A percentile compares a stretch with the other conserved stretches of the same genome.
phyloP scores from a whole-genome alignment of 805 yeast genomes.

The Sugiyamaella valdiviana region DNA sequence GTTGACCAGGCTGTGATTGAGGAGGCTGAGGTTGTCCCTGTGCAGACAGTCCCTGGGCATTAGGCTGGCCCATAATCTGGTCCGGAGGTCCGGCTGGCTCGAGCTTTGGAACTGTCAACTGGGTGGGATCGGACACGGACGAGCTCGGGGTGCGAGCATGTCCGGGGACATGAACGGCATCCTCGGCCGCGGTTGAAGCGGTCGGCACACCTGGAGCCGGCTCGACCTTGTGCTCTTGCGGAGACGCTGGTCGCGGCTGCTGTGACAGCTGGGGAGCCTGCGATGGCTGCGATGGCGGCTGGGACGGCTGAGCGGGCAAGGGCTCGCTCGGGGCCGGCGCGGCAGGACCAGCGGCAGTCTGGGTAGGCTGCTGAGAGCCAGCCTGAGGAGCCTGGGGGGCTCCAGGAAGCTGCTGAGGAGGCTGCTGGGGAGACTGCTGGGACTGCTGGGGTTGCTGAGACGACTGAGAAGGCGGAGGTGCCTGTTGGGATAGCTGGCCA shows the following conservation, averaged over 20 bases:
- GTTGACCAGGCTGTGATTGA: too few species aligned
- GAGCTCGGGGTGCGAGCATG: too few species aligned
- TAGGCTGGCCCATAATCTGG: too few species aligned
- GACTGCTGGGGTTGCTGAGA: not conserved
- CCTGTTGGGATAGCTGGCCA: too few species aligned
- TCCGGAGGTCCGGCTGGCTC: not conserved
- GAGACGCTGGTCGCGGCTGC: conserved; percentile 11
- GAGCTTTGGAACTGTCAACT: not conserved
- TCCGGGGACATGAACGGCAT: conserved; percentile 6
- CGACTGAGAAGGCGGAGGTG: not conserved
- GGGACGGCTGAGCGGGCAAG: not conserved
- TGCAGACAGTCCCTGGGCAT: conserved; percentile 11
- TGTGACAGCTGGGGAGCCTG: conserved; percentile 10
- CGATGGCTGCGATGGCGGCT: conserved; percentile 3
- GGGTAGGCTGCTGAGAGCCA: conserved; percentile 5
- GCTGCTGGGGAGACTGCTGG: not conserved
- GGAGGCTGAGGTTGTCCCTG: too few species aligned
- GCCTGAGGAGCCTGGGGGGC: not conserved
- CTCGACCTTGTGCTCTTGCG: conserved; percentile 4
- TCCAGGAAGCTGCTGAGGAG: not conserved
- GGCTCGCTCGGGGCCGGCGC: too few species aligned
- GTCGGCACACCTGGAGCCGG: too few species aligned
- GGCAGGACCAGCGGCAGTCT: too few species aligned
- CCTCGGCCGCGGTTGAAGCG: too few species aligned
- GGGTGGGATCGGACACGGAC: not conserved